Percentiles rank a stretch among this genome's conserved stretches.
Conservation (phyloP, 805 yeast species). For the Metschnikowia proteae region DNA sequence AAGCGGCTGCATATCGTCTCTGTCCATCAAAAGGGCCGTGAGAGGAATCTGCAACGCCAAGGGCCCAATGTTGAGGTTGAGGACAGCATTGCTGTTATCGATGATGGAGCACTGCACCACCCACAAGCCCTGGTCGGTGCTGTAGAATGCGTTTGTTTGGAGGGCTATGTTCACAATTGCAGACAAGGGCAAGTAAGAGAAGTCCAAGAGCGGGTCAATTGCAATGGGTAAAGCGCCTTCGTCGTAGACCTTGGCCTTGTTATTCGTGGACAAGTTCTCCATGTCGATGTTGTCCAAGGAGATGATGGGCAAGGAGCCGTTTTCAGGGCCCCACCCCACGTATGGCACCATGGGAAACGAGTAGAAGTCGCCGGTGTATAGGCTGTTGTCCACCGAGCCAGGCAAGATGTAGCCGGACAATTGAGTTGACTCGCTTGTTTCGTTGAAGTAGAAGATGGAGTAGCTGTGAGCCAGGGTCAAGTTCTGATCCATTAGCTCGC, state of each 20-base stretch:
- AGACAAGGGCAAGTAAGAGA: constrained; percentile 51
- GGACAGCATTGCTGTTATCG: constrained; percentile 43
- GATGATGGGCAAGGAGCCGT: constrained; percentile 26
- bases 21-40: constrained; percentile 36
- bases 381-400: constrained; percentile 55
- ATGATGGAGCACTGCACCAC: constrained; percentile 55
- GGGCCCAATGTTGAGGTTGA: constrained; percentile 53
- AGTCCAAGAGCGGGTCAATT: constrained; percentile 52
- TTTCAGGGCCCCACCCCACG: constrained; percentile 15
- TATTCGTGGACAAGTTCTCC: constrained; percentile 35
- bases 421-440: constrained; percentile 8
- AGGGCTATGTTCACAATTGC: constrained; percentile 59
- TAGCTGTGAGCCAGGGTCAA: constrained; percentile 30
- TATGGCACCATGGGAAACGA: constrained; percentile 48
- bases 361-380: constrained; percentile 45
- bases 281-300: constrained; percentile 23
- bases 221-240: constrained; percentile 48
- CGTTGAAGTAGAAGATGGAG: constrained; percentile 28
- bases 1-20: constrained; percentile 35
- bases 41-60: constrained; percentile 49
- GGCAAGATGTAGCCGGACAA: constrained; percentile 42
- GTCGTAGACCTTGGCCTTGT: constrained; percentile 29
- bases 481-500: constrained; percentile 17
- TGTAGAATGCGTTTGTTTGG: constrained; percentile 65
- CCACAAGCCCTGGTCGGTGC: constrained; percentile 49